A percentile compares a stretch with the other conserved stretches of the same genome.
Evolutionary conservation across 2,329 filamentous ascomycete species (phyloP).

Genomic region (Trichophaea hybrida): DNA sequence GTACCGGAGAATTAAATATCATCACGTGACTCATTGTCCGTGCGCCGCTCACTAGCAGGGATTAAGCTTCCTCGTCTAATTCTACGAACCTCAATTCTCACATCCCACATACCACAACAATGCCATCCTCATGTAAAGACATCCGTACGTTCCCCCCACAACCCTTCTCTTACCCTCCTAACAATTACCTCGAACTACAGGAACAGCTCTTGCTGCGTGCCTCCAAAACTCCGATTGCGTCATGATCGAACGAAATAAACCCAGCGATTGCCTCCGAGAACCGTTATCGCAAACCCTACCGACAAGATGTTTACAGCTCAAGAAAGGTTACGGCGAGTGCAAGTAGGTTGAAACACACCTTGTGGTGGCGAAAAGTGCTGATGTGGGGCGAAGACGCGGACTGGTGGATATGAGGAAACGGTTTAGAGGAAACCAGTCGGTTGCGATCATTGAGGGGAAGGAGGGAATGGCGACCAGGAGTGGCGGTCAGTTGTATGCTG

Average conservation of each 20-base stretch:
- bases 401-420: constrained; percentile 98
- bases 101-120: constrained; percentile 33
- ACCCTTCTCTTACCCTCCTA: not conserved
- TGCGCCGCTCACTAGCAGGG: too few species aligned
- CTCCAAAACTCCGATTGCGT: constrained; percentile 95
- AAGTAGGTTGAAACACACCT: constrained; percentile 38
- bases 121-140: constrained; percentile 95
- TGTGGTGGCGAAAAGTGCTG: constrained; percentile 12
- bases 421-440: constrained; percentile 84
- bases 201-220: constrained; percentile 81
- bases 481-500: constrained; percentile 64
- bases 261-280: constrained; percentile 72
- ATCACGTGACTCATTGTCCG: too few species aligned
- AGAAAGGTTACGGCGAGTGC: constrained; percentile 86
- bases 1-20: too few species aligned
- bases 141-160: constrained; percentile 48
- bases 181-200: constrained; percentile 36
- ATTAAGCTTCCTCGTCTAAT: too few species aligned
- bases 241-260: constrained; percentile 74
- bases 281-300: constrained; percentile 73
- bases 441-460: constrained; percentile 48
- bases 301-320: constrained; percentile 77
- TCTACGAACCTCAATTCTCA: too few species aligned
- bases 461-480: constrained; percentile 31
- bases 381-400: constrained; percentile 43